These are phyloP conservation scores for Cladosporium sp. DNA, from an alignment of 2,329 filamentous ascomycete species.

Conservation along the genomic window DNA sequence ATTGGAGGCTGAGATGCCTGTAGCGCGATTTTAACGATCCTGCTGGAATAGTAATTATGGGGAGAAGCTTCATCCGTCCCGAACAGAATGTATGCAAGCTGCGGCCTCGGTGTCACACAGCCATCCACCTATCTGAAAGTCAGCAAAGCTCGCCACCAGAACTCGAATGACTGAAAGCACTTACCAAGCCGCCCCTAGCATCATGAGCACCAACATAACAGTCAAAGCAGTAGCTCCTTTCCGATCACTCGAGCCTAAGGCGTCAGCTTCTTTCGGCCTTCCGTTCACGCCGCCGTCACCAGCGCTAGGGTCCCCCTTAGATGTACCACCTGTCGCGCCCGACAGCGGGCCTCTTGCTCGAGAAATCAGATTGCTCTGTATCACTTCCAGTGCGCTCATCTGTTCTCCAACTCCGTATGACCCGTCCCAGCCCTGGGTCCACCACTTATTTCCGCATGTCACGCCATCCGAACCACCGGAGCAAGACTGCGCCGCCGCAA, in stretches of 20 bases:
- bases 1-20: background rate
- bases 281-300: slow-evolving; percentile 30
- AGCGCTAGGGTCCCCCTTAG: slow-evolving; percentile 48
- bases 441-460: slow-evolving; percentile 50
- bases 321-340: slow-evolving; percentile 55
- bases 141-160: background rate
- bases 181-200: slow-evolving; percentile 7
- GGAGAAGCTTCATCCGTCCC: background rate
- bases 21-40: background rate
- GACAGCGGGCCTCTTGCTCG: slow-evolving; percentile 46
- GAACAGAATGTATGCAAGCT: too few species aligned
- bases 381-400: slow-evolving; percentile 58
- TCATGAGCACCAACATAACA: background rate
- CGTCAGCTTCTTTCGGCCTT: too few species aligned
- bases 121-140: slow-evolving; percentile 4
- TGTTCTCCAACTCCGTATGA: slow-evolving; percentile 56
- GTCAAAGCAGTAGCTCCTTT: slow-evolving; percentile 60
- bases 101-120: background rate
- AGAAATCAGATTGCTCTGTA: slow-evolving; percentile 48
- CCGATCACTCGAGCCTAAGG: slow-evolving; percentile 49
- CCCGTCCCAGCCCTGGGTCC: slow-evolving; percentile 43
- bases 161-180: background rate
- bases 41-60: background rate
- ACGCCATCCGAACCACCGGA: slow-evolving; percentile 50
- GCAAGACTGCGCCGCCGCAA: slow-evolving; percentile 58